Conservation (phyloP, 805 yeast species). For the Wickerhamia fluorescens region DNA sequence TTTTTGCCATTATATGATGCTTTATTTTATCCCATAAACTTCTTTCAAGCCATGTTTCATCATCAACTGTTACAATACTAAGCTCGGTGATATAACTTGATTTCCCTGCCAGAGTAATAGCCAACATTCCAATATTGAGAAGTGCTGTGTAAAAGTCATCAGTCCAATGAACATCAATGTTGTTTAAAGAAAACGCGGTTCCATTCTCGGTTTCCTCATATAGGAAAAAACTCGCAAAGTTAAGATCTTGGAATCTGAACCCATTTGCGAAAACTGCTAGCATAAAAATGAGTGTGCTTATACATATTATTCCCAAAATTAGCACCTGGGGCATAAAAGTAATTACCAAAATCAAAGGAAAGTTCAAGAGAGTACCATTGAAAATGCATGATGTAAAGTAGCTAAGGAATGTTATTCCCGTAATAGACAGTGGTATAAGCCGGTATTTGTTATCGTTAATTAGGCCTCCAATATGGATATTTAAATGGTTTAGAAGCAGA, state of each 20-base stretch:
- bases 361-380: constrained; percentile 34
- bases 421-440: constrained; percentile 53
- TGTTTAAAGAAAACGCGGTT: constrained; percentile 8
- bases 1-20: too few species aligned
- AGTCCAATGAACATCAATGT: constrained; percentile 28
- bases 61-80: constrained; percentile 40
- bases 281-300: constrained; percentile 48
- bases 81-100: constrained; percentile 60
- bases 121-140: constrained; percentile 52
- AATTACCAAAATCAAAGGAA: constrained; percentile 50
- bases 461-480: constrained; percentile 58
- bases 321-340: constrained; percentile 65
- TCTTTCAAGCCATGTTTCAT: constrained; percentile 50
- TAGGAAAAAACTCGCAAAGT: constrained; percentile 27
- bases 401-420: constrained; percentile 47
- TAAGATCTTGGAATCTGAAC: constrained; percentile 26
- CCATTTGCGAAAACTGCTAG: constrained; percentile 57
- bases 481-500: constrained; percentile 51
- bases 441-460: constrained; percentile 46
- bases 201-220: constrained; percentile 18
- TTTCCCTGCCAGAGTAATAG: constrained; percentile 61
- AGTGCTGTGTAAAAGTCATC: constrained; percentile 66
- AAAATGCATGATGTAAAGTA: constrained; percentile 35
- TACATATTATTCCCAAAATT: constrained; percentile 39
- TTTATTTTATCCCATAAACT: too few species aligned